Conservation (phyloP, 2,329 filamentous ascomycete genomes). For the Talaromyces sp. region DNA sequence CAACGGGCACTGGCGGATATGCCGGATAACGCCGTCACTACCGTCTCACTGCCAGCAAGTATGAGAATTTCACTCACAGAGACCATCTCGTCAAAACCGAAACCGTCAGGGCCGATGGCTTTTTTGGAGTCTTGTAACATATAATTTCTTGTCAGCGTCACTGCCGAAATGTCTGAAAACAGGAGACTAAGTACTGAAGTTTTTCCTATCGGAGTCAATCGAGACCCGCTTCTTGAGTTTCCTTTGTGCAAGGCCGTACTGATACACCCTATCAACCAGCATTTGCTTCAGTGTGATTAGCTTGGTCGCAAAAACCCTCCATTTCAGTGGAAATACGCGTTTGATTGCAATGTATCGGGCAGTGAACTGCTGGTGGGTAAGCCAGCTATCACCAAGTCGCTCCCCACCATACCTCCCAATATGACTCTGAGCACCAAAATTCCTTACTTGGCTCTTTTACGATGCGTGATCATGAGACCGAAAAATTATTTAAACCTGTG, state of each 20-base stretch:
- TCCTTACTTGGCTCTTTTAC: too few relatives aligned
- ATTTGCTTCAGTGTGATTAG: conserved; percentile 15
- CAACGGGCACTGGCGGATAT: conserved; percentile 35
- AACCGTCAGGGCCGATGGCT: conserved; percentile 15
- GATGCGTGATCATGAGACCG: too few relatives aligned
- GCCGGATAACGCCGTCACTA: conserved; percentile 40
- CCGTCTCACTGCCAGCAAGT: conserved; percentile 29
- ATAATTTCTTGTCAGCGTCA: conserved; percentile 11
- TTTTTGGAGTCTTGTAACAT: conserved; percentile 25
- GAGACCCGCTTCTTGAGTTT: neutral
- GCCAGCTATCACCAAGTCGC: too few relatives aligned
- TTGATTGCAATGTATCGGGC: neutral
- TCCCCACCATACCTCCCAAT: too few relatives aligned
- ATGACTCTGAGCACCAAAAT: too few relatives aligned
- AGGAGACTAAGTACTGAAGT: conserved; percentile 13
- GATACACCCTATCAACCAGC: conserved; percentile 16
- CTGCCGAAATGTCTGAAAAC: neutral
- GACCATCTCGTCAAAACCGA: conserved; percentile 10
- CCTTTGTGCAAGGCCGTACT: conserved; percentile 19
- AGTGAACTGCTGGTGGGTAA: neutral
- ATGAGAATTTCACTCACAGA: neutral
- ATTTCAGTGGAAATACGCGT: neutral
- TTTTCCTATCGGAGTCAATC: conserved; percentile 20
- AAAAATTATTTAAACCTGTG: too few relatives aligned
- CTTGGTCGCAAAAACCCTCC: neutral